A percentile compares a stretch with the other conserved stretches of the same genome.
Conservation (phyloP, 805 yeast species). For the Priceomyces fermenticarens region DNA sequence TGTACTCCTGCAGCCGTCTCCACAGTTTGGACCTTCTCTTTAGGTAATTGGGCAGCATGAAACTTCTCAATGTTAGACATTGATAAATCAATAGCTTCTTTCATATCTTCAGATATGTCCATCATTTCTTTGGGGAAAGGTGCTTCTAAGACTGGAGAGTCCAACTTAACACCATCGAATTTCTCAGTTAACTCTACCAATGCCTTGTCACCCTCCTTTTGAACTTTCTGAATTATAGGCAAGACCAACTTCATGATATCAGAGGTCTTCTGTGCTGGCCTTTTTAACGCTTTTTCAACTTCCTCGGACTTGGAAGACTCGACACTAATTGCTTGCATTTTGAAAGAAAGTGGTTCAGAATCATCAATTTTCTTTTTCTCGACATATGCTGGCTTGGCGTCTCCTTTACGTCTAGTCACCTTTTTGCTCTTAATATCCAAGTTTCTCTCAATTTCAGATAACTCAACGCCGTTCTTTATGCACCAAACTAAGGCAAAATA, state of each 20-base stretch:
- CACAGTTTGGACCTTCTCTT: slow-evolving; percentile 64
- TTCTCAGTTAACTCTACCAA: slow-evolving; percentile 84
- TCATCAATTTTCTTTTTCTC: slow-evolving; percentile 19
- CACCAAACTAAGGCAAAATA: slow-evolving; percentile 56
- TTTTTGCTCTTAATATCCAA: slow-evolving; percentile 79
- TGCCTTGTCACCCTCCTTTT: slow-evolving; percentile 78
- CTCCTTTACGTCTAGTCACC: slow-evolving; percentile 91
- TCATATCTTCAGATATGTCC: slow-evolving; percentile 70
- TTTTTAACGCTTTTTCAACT: slow-evolving; percentile 62
- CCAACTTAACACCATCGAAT: slow-evolving; percentile 79
- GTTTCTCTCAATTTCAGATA: slow-evolving; percentile 80
- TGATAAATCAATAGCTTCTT: slow-evolving; percentile 83
- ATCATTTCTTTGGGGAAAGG: slow-evolving; percentile 83
- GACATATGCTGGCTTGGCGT: slow-evolving; percentile 82
- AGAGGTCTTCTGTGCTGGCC: slow-evolving; percentile 95
- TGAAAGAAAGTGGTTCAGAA: slow-evolving; percentile 33
- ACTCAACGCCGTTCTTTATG: slow-evolving; percentile 68
- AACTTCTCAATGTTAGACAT: slow-evolving; percentile 84
- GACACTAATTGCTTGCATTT: slow-evolving; percentile 49
- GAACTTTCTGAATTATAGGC: slow-evolving; percentile 83
- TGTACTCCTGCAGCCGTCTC: slow-evolving; percentile 93
- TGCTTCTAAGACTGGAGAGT: slow-evolving; percentile 73
- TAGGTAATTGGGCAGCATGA: slow-evolving; percentile 89
- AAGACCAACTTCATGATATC: slow-evolving; percentile 90
- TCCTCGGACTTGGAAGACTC: slow-evolving; percentile 36